Evolutionary conservation across 1,139 yeast genomes (phyloP).

Genomic region (Saccharomyces hybrid): DNA sequence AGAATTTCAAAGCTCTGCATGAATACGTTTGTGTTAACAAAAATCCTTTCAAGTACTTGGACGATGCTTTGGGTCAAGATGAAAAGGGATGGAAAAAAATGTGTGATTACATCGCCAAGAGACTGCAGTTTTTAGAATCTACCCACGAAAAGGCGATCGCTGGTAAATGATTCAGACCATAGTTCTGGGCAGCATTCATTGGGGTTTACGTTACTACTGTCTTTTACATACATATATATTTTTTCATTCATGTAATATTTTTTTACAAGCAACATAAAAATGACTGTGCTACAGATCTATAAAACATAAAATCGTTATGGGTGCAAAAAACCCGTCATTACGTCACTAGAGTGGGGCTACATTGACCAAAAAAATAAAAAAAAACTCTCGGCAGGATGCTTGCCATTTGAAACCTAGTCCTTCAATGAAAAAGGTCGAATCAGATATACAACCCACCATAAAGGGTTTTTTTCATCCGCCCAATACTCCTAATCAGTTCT

Average conservation of each 20-base stretch:
- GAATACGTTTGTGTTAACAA: conserved; percentile 21
- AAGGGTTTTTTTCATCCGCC: neutral
- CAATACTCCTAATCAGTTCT: neutral
- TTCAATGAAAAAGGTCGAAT: neutral
- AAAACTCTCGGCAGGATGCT: neutral
- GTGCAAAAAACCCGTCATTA: neutral
- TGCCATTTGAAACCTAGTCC: neutral
- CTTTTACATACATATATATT: neutral
- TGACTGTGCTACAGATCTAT: neutral
- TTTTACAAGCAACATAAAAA: neutral
- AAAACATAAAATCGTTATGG: neutral
- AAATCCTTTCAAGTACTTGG: conserved; percentile 21
- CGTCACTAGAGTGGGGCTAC: neutral
- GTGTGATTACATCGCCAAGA: conserved; percentile 23
- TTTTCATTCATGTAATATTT: neutral
- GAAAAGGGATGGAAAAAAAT: conserved; percentile 12
- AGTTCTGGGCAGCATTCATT: neutral
- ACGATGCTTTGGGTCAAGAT: conserved; percentile 13
- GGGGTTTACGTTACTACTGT: neutral
- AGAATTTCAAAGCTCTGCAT: conserved; percentile 22
- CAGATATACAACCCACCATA: neutral
- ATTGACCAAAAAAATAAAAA: neutral
- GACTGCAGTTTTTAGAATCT: conserved; percentile 16
- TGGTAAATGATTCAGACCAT: neutral
- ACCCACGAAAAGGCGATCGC: conserved; percentile 18